Base-by-base conservation (phyloP, 1,284 basidiomycete species). In the Exsudoporus floridanus region DNA sequence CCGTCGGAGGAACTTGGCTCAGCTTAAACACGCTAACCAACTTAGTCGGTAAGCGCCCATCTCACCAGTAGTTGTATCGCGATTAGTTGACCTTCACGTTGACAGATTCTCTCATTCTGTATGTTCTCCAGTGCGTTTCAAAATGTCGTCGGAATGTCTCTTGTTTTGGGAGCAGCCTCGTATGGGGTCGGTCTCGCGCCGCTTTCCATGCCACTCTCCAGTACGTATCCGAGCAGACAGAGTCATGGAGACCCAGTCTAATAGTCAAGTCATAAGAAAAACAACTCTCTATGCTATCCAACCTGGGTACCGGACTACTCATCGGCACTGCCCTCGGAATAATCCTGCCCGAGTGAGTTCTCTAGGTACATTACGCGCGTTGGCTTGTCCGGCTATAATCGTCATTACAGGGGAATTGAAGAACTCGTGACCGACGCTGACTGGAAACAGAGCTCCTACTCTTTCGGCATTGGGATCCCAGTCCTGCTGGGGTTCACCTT, bases 251-350 rank as follows among this genome's bases (percentile, higher is more conserved):
- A 46, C 14, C 23, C 27, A 27, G n/a, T 28, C 55, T 60, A n/a
- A 63, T 49, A 53, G 52, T 46, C 40, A 27, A 28, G 38, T 50
- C 46, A 47, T 64, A 69, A 90, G 79, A 78, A 73, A 70, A 67
- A 54, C 70, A 80, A 50, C 70, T 90, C 50, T 81, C 84, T 37
- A 74, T 78, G 28, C 72, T 93, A 33, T 84, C 85, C 9, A 81
- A 82, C 34, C 69, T 92, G 23, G 88, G 91, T 21, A 88, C 88
- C 28, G 94, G 94, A n/a, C 73, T 97, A 18, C 78, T 97, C 23
- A 79, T 96, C 23, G 94, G 94, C 14, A 89, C 93, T 7, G 92
- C 92, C 0, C 73, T 97, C 59, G 91, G 92, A 10, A 84, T 97
- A 28, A 92, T 97, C 63, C 88, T 97, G 51, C 94, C 94, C 19